These are phyloP conservation scores for Erythrophleum fordii DNA, from an alignment of 306 rosid species.

Conservation along the genomic window DNA sequence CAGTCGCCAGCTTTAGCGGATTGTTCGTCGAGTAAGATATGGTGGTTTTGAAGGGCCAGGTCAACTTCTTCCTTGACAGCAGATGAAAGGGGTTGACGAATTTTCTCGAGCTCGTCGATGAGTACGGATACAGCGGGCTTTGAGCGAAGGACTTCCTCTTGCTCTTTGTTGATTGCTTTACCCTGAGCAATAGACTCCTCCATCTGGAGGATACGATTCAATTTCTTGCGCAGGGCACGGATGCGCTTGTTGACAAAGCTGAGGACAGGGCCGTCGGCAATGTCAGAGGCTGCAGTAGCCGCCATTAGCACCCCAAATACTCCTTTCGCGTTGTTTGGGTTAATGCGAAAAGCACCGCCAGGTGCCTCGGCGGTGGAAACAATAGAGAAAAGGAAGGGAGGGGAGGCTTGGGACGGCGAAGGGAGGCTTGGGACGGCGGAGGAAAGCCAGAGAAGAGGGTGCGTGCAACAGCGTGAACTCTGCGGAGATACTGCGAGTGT, in stretches of 20 bases:
- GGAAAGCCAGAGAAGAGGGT: background rate
- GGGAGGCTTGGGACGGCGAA: background rate
- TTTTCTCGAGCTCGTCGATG: constrained; percentile 94
- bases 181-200: constrained; percentile 83
- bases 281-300: constrained; percentile 59
- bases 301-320: constrained; percentile 53
- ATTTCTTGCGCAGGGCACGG: constrained; percentile 81
- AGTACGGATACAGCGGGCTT: constrained; percentile 59
- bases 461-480: background rate
- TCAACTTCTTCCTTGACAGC: constrained; percentile 75
- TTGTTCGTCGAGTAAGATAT: constrained; percentile 36
- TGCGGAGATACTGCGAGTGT: background rate
- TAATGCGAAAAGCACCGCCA: constrained; percentile 34
- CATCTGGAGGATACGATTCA: constrained; percentile 71
- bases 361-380: constrained; percentile 30
- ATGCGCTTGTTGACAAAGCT: constrained; percentile 90
- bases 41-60: constrained; percentile 51
- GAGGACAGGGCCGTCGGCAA: constrained; percentile 87
- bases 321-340: background rate
- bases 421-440: background rate
- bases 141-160: constrained; percentile 82
- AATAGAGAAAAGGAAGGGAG: background rate
- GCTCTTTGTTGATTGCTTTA: constrained; percentile 77
- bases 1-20: constrained; percentile 16
- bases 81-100: constrained; percentile 74